A percentile compares a stretch with the other conserved stretches of the same genome.
Conservation (phyloP, 1,284 basidiomycete species). For the Leucoagaricus sp. region DNA sequence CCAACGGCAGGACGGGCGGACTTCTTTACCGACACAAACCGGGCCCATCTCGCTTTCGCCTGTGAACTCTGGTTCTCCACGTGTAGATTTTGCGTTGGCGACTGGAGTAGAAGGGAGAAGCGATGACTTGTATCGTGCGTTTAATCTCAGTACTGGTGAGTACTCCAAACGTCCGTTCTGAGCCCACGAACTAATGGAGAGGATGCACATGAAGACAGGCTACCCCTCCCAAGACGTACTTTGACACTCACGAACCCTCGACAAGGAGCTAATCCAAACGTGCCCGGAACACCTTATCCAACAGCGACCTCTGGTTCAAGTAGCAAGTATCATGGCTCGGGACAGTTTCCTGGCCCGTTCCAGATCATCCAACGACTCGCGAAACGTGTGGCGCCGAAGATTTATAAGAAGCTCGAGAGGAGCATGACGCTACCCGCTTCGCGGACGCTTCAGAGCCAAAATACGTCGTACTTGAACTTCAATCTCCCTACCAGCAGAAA, state of each 20-base stretch:
- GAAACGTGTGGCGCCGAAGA: constrained; percentile 35
- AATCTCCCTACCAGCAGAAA: constrained; percentile 66
- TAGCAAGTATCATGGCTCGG: constrained; percentile 37
- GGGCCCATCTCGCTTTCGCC: neutral
- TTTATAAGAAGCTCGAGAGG: constrained; percentile 38
- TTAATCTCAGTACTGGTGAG: constrained; percentile 4
- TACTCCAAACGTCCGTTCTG: neutral
- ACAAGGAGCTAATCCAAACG: neutral
- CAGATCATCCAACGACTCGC: constrained; percentile 32
- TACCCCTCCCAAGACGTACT: constrained; percentile 16
- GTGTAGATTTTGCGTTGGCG: constrained; percentile 10
- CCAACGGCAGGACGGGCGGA: neutral
- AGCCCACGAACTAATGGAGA: neutral
- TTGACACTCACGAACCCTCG: constrained; percentile 26
- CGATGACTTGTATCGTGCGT: neutral
- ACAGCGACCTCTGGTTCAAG: neutral
- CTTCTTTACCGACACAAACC: constrained; percentile 1
- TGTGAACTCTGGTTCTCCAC: neutral
- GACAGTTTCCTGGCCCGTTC: constrained; percentile 49
- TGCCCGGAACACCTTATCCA: constrained; percentile 17
- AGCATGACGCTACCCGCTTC: constrained; percentile 36
- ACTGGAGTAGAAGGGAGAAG: constrained; percentile 5
- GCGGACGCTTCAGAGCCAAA: constrained; percentile 30
- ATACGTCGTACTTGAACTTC: constrained; percentile 40
- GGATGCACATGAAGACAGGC: neutral